Conservation (phyloP, 2,329 filamentous ascomycete genomes). For the Corinectria fuckeliana region DNA sequence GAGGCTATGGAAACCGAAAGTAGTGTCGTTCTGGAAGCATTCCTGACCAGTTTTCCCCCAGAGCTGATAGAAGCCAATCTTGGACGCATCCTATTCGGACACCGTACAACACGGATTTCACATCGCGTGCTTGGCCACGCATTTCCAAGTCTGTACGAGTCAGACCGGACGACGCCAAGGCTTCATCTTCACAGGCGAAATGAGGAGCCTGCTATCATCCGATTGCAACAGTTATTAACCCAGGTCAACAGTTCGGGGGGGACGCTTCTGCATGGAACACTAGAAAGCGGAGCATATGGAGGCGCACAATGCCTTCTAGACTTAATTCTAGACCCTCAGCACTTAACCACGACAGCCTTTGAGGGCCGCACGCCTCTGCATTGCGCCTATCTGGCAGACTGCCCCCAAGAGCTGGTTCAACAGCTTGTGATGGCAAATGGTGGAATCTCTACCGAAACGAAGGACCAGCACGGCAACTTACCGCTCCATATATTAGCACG, state of each 20-base stretch:
- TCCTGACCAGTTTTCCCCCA: not conserved
- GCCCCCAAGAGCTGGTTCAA: not conserved
- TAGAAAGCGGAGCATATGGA: rapidly evolving
- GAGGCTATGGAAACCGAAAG: not conserved
- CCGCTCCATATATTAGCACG: not conserved
- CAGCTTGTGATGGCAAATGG: not conserved
- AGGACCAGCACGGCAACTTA: not conserved
- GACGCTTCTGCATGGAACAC: not conserved
- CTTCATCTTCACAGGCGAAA: not conserved
- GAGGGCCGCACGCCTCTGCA: not conserved
- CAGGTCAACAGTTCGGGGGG: not conserved
- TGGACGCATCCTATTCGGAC: not conserved
- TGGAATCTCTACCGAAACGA: not conserved
- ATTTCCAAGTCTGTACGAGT: not conserved
- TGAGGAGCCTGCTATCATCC: not conserved
- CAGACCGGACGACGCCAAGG: not conserved
- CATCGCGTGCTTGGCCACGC: not conserved
- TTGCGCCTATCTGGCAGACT: rapidly evolving
- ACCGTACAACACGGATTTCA: not conserved
- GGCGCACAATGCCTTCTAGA: not conserved
- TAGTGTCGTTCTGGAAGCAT: not conserved
- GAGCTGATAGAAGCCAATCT: not conserved
- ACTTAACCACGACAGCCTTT: not conserved
- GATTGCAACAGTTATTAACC: not conserved
- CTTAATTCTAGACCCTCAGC: not conserved